These are phyloP conservation scores for Marsdenia floribunda DNA, from an alignment of 257 asterid genomes.

Conservation along the genomic window DNA sequence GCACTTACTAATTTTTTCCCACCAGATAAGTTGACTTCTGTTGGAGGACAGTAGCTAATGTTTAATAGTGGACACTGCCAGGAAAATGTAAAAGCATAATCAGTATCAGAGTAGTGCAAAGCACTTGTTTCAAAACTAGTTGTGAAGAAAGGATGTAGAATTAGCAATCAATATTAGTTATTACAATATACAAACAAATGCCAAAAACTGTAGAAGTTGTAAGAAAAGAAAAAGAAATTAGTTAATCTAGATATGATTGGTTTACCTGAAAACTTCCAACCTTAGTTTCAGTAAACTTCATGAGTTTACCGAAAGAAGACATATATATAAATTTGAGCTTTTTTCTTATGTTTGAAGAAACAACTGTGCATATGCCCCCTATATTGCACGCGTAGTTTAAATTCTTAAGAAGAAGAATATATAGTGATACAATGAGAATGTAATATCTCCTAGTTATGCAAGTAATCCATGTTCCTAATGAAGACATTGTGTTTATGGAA, in stretches of 20 bases:
- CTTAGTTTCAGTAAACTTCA: not conserved
- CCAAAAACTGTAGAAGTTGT: not conserved
- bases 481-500: no score
- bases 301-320: not conserved
- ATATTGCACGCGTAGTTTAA: not conserved
- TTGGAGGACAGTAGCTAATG: constrained; percentile 77
- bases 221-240: not conserved
- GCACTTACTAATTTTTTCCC: constrained; percentile 69
- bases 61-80: constrained; percentile 87
- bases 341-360: not conserved
- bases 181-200: not conserved
- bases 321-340: not conserved
- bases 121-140: constrained; percentile 7
- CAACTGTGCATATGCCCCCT: not conserved
- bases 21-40: constrained; percentile 66
- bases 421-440: no score
- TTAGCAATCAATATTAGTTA: not conserved
- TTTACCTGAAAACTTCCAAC: not conserved
- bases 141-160: not conserved
- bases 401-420: no score
- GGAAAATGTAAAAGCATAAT: constrained; percentile 7
- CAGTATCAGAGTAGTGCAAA: not conserved
- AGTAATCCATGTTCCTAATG: no score
- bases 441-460: no score
- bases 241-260: not conserved